Conservation (phyloP, 2,329 filamentous ascomycete genomes). For the Calonectria multiphialidica region DNA sequence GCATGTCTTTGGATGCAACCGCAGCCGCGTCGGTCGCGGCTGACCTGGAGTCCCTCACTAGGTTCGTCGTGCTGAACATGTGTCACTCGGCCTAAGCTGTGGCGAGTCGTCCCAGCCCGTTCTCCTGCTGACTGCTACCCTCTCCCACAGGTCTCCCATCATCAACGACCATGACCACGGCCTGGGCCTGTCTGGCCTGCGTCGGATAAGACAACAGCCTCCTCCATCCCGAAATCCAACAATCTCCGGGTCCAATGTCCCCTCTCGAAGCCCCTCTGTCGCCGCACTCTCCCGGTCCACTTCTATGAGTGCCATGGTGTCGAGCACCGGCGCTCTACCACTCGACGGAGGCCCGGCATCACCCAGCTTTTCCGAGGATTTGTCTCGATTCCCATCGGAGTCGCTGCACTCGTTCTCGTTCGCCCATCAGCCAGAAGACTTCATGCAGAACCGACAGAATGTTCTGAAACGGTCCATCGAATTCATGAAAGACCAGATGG, state of each 20-base stretch:
- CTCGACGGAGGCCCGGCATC: constrained; percentile 75
- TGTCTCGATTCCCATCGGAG: constrained; percentile 92
- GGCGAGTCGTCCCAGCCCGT: constrained; percentile 28
- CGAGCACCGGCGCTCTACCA: constrained; percentile 66
- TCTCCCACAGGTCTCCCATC: constrained; percentile 76
- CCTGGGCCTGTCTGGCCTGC: constrained; percentile 85
- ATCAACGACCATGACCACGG: constrained; percentile 90
- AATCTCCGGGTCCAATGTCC: constrained; percentile 71
- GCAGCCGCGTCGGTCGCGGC: constrained; percentile 67
- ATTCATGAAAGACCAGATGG: constrained; percentile 94
- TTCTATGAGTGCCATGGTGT: constrained; percentile 77
- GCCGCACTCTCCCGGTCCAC: constrained; percentile 73
- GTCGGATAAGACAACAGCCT: constrained; percentile 92
- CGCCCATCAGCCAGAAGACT: constrained; percentile 93
- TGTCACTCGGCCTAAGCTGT: constrained; percentile 30
- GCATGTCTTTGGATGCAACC: constrained; percentile 83
- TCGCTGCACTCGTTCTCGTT: constrained; percentile 99
- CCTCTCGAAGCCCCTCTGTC: constrained; percentile 71
- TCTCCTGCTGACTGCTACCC: constrained; percentile 43
- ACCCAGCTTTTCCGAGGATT: constrained; percentile 86
- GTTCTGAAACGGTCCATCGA: constrained; percentile 94
- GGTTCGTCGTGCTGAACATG: constrained; percentile 62
- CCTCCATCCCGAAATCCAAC: constrained; percentile 72
- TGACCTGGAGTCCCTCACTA: constrained; percentile 79
- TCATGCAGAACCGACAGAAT: constrained; percentile 91